Evolutionary conservation across 768 basidiomycete species (phyloP).

Genomic region (Pholiota microspora): DNA sequence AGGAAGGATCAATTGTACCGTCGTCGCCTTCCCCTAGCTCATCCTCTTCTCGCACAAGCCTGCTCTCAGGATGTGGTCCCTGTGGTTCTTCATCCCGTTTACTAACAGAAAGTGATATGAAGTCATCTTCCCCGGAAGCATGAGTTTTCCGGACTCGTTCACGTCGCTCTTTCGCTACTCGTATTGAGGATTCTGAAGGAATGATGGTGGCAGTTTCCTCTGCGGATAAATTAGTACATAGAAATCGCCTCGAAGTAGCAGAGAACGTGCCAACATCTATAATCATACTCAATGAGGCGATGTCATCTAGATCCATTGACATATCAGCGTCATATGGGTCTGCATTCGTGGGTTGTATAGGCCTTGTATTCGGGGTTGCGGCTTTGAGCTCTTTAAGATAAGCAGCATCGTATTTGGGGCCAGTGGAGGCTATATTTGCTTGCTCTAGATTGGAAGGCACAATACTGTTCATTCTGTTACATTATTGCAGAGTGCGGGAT

Average conservation of each 20-base stretch:
- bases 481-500: background rate
- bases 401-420: slow-evolving; percentile 68
- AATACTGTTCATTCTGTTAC: slow-evolving; percentile 29
- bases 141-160: slow-evolving; percentile 59
- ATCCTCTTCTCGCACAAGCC: slow-evolving; percentile 82
- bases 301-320: slow-evolving; percentile 43
- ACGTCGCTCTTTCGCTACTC: slow-evolving; percentile 72
- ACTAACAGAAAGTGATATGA: slow-evolving; percentile 72
- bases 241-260: too few species aligned
- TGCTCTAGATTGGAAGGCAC: slow-evolving; percentile 52
- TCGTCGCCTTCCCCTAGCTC: slow-evolving; percentile 88
- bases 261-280: slow-evolving; percentile 23
- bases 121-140: slow-evolving; percentile 58
- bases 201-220: slow-evolving; percentile 42
- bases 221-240: too few species aligned
- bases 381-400: slow-evolving; percentile 80
- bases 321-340: slow-evolving; percentile 53
- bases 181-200: slow-evolving; percentile 69
- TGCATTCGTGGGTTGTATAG: slow-evolving; percentile 26
- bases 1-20: slow-evolving; percentile 43
- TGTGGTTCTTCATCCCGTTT: slow-evolving; percentile 49
- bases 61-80: slow-evolving; percentile 84
- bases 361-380: slow-evolving; percentile 61
- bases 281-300: slow-evolving; percentile 32
- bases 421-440: slow-evolving; percentile 50